Percentiles rank a stretch among this genome's conserved stretches.
Conservation (phyloP, 129 eudicot species). For the Lactuca sativa region DNA sequence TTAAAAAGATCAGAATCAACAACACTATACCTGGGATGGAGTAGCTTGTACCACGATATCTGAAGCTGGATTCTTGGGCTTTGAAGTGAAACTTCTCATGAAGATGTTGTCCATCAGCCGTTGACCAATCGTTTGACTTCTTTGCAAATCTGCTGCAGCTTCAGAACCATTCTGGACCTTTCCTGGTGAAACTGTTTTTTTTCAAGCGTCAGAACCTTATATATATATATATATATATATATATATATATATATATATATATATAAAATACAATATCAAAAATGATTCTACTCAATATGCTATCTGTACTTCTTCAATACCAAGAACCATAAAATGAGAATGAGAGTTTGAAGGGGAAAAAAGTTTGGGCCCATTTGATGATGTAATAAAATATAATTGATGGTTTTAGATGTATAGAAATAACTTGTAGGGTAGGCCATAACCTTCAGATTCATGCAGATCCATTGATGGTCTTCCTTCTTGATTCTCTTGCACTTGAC, state of each 20-base stretch:
- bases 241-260: too few species aligned
- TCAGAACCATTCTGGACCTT: constrained; percentile 51
- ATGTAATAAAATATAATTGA: neutral
- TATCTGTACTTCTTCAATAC: too few species aligned
- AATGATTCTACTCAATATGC: too few species aligned
- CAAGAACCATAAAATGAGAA: too few species aligned
- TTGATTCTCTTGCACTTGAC: constrained; percentile 45
- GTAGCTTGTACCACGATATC: constrained; percentile 60
- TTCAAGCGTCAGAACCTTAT: constrained; percentile 30
- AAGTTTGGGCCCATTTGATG: constrained; percentile 7
- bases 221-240: too few species aligned
- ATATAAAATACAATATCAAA: too few species aligned
- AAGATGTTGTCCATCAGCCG: constrained; percentile 82
- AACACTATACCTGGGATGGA: constrained; percentile 70
- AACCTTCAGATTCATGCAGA: constrained; percentile 68
- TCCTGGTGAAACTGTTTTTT: constrained; percentile 68
- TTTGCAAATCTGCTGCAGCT: constrained; percentile 49
- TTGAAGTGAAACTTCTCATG: constrained; percentile 73
- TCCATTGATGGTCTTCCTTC: constrained; percentile 39
- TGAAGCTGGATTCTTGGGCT: constrained; percentile 49
- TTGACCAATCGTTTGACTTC: constrained; percentile 85
- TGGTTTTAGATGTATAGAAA: neutral
- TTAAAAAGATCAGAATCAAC: constrained; percentile 12
- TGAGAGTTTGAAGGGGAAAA: constrained; percentile 4
- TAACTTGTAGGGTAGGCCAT: constrained; percentile 2